These are phyloP conservation scores for Alternaria alternata DNA, from an alignment of 2,329 filamentous ascomycete species.

Conservation along the genomic window DNA sequence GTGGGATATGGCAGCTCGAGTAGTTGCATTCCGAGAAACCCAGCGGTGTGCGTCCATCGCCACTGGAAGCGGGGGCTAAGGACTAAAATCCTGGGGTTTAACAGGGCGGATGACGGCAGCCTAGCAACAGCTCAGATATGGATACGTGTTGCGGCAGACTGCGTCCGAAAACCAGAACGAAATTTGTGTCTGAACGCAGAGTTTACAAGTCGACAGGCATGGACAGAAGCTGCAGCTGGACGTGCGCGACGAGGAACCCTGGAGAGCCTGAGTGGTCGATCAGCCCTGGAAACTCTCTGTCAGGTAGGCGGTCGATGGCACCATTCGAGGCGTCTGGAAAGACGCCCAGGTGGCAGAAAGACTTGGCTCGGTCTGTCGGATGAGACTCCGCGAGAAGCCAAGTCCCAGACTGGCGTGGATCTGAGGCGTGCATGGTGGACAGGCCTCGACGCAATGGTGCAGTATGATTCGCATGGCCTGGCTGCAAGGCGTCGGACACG, in stretches of 20 bases:
- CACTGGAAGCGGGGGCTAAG: conserved; percentile 32
- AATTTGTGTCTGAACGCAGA: conserved; percentile 21
- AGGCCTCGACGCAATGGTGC: conserved; percentile 28
- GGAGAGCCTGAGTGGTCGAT: conserved; percentile 12
- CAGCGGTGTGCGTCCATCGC: conserved; percentile 30
- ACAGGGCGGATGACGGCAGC: conserved; percentile 12
- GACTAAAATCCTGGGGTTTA: conserved; percentile 34
- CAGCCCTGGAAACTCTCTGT: conserved; percentile 26
- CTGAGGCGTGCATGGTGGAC: conserved; percentile 28
- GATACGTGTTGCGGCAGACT: conserved; percentile 35
- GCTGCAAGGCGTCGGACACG: conserved; percentile 27
- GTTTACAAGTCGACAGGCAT: conserved; percentile 30
- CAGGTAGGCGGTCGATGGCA: conserved; percentile 7
- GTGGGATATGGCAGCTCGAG: conserved; percentile 12
- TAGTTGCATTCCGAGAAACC: conserved; percentile 38
- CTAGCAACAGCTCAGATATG: conserved; percentile 16
- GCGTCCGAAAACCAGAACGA: conserved; percentile 21
- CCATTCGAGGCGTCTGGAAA: conserved; percentile 33
- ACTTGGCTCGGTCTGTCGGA: conserved; percentile 32
- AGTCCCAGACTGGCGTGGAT: conserved; percentile 20
- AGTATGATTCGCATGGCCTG: conserved; percentile 33
- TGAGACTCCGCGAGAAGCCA: conserved; percentile 21
- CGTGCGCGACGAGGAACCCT: conserved; percentile 17
- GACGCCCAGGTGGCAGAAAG: conserved; percentile 23
- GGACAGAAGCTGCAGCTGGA: conserved; percentile 16